A percentile compares a stretch with the other conserved stretches of the same genome.
These are phyloP conservation scores for Alectoria sarmentosa DNA, from an alignment of 495 filamentous ascomycete species.

Conservation along the genomic window DNA sequence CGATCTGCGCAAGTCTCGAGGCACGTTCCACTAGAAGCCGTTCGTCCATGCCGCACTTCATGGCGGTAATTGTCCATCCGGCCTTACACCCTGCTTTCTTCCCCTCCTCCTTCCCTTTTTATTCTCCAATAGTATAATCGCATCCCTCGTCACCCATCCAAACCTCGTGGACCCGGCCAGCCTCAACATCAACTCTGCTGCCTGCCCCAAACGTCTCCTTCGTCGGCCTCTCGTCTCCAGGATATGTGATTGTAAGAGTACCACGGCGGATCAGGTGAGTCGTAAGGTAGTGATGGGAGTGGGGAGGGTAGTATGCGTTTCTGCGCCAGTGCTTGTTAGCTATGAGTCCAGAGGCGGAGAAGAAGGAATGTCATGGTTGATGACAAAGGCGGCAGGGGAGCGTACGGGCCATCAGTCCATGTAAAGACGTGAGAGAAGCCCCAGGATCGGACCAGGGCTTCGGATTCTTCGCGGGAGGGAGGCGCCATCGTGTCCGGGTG, in stretches of 20 bases:
- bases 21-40: not conserved
- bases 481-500: not conserved
- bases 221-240: constrained; percentile 50
- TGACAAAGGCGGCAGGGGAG: not conserved
- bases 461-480: constrained; percentile 43
- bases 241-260: constrained; percentile 65
- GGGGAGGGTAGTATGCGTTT: constrained; percentile 68
- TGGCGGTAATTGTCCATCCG: not conserved
- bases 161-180: constrained; percentile 66
- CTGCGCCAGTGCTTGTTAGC: constrained; percentile 28
- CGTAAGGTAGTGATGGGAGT: constrained; percentile 60
- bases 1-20: not conserved
- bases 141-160: constrained; percentile 76
- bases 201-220: constrained; percentile 65
- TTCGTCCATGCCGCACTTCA: not conserved
- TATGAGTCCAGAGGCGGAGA: not conserved
- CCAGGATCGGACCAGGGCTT: constrained; percentile 65
- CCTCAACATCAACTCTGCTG: constrained; percentile 68
- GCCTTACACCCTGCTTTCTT: not conserved
- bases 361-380: constrained; percentile 1
- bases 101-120: not conserved
- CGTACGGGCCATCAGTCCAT: constrained; percentile 71
- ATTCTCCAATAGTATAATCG: constrained; percentile 74
- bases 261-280: constrained; percentile 73
- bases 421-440: constrained; percentile 72